phyloP scores from a whole-genome alignment of 345 rosid species.

The Pugionium dolabratum region DNA sequence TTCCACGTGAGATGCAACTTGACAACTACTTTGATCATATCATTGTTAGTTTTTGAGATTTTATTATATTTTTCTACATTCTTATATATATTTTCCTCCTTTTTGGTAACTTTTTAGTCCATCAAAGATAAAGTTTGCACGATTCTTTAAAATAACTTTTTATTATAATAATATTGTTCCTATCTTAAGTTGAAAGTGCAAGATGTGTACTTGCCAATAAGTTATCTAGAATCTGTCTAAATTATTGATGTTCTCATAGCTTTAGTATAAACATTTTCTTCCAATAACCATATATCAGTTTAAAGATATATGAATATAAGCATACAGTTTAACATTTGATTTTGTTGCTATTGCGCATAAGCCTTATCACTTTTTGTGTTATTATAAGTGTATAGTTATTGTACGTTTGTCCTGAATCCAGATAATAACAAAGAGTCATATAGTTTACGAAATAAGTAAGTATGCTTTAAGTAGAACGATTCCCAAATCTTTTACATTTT shows the following conservation, averaged over 20 bases:
- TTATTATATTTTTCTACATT: no score
- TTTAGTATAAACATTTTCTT: background rate
- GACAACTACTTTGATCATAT: conserved; percentile 21
- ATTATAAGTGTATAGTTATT: conserved; percentile 7
- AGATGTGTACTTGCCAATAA: conserved; percentile 32
- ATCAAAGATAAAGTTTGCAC: conserved; percentile 31
- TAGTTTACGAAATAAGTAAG: conserved; percentile 26
- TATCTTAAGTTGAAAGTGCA: conserved; percentile 38
- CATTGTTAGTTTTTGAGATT: conserved; percentile 1
- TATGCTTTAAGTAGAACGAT: conserved; percentile 23
- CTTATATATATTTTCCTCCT: no score
- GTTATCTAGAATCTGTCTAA: conserved; percentile 28
- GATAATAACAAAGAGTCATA: conserved; percentile 10
- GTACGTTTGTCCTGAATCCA: conserved; percentile 25
- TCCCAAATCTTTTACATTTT: conserved; percentile 31
- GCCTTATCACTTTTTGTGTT: background rate
- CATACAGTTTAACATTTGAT: background rate
- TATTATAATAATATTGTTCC: conserved; percentile 19
- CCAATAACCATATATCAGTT: no score
- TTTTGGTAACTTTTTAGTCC: no score
- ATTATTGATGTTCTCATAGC: conserved; percentile 3
- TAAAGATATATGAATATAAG: background rate
- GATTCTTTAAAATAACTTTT: conserved; percentile 2
- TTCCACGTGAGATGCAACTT: conserved; percentile 35
- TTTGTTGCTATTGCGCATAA: background rate